Percentiles rank a stretch among this genome's conserved stretches.
phyloP scores from a whole-genome alignment of 2,329 filamentous ascomycete genomes.

The Alternaria panax region DNA sequence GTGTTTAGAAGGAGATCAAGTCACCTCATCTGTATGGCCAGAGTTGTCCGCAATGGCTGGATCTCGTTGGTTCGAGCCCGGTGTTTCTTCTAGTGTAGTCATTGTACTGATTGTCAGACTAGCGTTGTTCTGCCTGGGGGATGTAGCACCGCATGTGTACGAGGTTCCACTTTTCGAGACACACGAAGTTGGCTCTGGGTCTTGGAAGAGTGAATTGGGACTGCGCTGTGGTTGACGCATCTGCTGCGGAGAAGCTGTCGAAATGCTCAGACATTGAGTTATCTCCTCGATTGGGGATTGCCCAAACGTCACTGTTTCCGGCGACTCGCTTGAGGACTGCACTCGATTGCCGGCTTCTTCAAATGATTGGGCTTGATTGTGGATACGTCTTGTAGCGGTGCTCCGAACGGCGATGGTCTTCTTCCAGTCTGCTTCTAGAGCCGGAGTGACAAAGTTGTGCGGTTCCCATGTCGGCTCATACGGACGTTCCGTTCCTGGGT shows the following conservation, averaged over 20 bases:
- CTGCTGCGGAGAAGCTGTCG: conserved; percentile 10
- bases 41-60: conserved; percentile 4
- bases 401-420: conserved; percentile 8
- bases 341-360: conserved; percentile 2
- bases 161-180: conserved; percentile 1
- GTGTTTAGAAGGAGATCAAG: conserved; percentile 5
- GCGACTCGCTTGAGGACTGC: conserved; percentile 3
- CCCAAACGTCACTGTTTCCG: not conserved
- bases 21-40: conserved; percentile 9
- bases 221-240: not conserved
- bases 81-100: conserved; percentile 9
- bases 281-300: not conserved
- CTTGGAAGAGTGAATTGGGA: conserved; percentile 10
- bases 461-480: conserved; percentile 12
- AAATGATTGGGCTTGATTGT: conserved; percentile 7
- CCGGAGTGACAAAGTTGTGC: conserved; percentile 12
- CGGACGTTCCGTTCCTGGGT: conserved; percentile 7
- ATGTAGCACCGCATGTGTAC: conserved; percentile 2
- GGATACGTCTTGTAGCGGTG: conserved; percentile 2
- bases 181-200: conserved; percentile 6
- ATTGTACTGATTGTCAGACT: conserved; percentile 4
- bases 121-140: conserved; percentile 4
- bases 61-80: conserved; percentile 5
- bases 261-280: conserved; percentile 1
- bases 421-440: conserved; percentile 12